Conservation (phyloP, 768 basidiomycete genomes). For the Hericium alpestre region DNA sequence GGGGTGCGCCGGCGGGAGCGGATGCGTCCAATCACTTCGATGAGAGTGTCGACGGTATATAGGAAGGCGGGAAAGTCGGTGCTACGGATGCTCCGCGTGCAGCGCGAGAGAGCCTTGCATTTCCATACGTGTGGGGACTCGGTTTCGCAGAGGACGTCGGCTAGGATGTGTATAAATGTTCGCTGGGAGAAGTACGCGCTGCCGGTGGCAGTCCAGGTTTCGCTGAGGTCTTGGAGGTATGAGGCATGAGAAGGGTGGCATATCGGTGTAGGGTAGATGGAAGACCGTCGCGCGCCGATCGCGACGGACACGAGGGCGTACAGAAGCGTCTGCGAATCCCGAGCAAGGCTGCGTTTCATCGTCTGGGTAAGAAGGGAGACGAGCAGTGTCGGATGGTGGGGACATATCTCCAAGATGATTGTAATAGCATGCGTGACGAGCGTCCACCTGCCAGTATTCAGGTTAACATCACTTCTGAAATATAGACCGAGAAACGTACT, state of each 20-base stretch:
- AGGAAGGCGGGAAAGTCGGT: constrained; percentile 26
- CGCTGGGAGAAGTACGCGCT: constrained; percentile 8
- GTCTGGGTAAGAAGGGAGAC: constrained; percentile 40
- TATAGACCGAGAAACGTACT: constrained; percentile 24
- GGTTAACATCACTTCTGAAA: not conserved
- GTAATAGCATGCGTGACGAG: constrained; percentile 43
- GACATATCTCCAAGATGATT: constrained; percentile 34
- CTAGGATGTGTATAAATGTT: constrained; percentile 24
- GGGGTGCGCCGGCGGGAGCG: not conserved
- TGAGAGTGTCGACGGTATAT: constrained; percentile 20
- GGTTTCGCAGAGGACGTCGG: constrained; percentile 19
- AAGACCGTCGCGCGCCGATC: constrained; percentile 17
- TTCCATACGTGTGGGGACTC: constrained; percentile 26
- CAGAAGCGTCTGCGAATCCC: constrained; percentile 36
- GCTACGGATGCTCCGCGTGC: constrained; percentile 23
- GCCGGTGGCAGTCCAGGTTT: constrained; percentile 3
- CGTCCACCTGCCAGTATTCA: constrained; percentile 27
- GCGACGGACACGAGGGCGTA: constrained; percentile 30
- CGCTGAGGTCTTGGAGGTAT: constrained; percentile 7
- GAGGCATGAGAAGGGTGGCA: constrained; percentile 7
- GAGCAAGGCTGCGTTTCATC: constrained; percentile 29
- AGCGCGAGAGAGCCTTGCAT: constrained; percentile 29
- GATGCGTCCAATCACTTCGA: constrained; percentile 4
- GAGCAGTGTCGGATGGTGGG: constrained; percentile 38
- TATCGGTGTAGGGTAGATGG: constrained; percentile 2